phyloP scores from a whole-genome alignment of 1,139 yeast species.

The Yueomyces sp. region DNA sequence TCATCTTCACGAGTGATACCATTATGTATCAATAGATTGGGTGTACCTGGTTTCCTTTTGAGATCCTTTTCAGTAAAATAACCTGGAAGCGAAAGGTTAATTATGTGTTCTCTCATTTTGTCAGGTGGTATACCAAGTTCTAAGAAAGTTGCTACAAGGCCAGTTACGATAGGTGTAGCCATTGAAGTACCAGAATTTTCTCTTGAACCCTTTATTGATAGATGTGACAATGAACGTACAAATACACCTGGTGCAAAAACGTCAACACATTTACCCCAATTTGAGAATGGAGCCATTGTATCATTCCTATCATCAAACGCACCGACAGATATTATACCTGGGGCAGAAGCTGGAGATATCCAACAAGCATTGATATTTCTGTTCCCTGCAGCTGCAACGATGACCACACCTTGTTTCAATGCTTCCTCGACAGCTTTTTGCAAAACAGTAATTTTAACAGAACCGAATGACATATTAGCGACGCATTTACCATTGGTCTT shows the following conservation, averaged over 20 bases:
- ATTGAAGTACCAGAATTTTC: conserved; percentile 67
- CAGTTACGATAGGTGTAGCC: conserved; percentile 76
- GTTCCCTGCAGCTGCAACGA: conserved; percentile 89
- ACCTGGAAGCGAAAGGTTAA: conserved; percentile 27
- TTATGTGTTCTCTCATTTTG: conserved; percentile 29
- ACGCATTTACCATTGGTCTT: conserved; percentile 35
- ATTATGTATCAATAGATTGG: conserved; percentile 33
- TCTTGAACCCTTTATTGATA: conserved; percentile 4
- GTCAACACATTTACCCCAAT: conserved; percentile 85
- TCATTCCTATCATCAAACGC: conserved; percentile 71
- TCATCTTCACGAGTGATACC: conserved; percentile 19
- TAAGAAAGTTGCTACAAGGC: conserved; percentile 52
- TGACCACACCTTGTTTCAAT: conserved; percentile 51
- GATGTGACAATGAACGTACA: conserved; percentile 29
- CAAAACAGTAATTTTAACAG: conserved; percentile 49
- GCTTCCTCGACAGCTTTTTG: conserved; percentile 69
- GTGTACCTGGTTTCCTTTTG: conserved; percentile 32
- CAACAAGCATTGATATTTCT: conserved; percentile 63
- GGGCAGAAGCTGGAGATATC: conserved; percentile 71
- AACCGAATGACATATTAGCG: conserved; percentile 72
- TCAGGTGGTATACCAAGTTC: conserved; percentile 40
- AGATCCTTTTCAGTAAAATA: conserved; percentile 26
- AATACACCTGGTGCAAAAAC: conserved; percentile 71
- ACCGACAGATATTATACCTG: conserved; percentile 66
- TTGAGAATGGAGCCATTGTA: conserved; percentile 58